These are phyloP conservation scores for Phialocephala subalpina DNA, from an alignment of 2,329 filamentous ascomycete genomes.

Conservation along the genomic window DNA sequence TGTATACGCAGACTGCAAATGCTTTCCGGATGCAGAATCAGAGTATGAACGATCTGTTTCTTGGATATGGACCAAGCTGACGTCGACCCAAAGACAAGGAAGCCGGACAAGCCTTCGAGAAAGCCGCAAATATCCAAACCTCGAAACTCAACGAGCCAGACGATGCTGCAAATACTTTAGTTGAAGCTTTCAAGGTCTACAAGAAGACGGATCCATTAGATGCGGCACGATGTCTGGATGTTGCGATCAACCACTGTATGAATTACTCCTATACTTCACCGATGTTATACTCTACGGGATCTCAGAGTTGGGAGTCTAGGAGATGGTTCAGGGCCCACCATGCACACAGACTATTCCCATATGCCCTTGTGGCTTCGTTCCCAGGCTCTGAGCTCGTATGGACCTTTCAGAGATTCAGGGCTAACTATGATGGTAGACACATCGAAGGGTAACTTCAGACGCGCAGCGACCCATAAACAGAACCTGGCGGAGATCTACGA, in stretches of 20 bases:
- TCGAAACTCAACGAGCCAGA: slow-evolving; percentile 88
- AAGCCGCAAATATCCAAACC: slow-evolving; percentile 82
- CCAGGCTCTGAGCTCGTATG: neutral
- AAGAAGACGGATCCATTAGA: slow-evolving; percentile 84
- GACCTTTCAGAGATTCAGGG: neutral
- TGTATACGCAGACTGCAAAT: slow-evolving; percentile 89
- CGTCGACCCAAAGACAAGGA: slow-evolving; percentile 69
- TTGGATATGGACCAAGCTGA: neutral
- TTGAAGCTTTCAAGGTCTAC: slow-evolving; percentile 96
- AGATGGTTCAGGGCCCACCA: too few species aligned
- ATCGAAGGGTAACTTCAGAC: slow-evolving; percentile 86
- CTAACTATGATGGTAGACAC: slow-evolving; percentile 51
- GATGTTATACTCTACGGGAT: too few species aligned
- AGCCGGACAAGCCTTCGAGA: slow-evolving; percentile 86
- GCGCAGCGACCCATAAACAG: slow-evolving; percentile 91
- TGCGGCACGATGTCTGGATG: slow-evolving; percentile 80
- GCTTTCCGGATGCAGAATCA: slow-evolving; percentile 88
- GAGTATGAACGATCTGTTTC: slow-evolving; percentile 59
- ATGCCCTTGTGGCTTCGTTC: too few species aligned
- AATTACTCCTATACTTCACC: neutral
- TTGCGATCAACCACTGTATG: slow-evolving; percentile 82
- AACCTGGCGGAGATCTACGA: slow-evolving; percentile 88
- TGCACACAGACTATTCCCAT: too few species aligned
- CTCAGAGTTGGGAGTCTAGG: too few species aligned
- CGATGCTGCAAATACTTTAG: slow-evolving; percentile 87